phyloP scores from a whole-genome alignment of 2,329 filamentous ascomycete genomes.

The Beauveria sp. region DNA sequence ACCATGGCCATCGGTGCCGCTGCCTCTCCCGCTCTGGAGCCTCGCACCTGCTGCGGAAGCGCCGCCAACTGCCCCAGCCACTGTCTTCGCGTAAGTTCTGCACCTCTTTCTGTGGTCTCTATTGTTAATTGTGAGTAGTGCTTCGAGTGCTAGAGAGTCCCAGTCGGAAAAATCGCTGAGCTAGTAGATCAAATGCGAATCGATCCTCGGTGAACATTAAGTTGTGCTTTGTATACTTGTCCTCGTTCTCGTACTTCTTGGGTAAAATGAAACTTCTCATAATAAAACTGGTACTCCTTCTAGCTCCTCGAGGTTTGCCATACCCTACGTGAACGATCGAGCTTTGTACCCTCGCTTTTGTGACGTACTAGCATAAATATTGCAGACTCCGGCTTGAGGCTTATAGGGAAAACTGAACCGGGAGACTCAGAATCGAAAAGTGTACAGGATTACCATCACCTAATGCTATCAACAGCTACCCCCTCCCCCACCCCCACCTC shows the following conservation, averaged over 20 bases:
- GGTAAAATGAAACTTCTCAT: too few species aligned
- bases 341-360: too few species aligned
- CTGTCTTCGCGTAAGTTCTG: background rate
- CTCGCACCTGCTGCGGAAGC: background rate
- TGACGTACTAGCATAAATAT: too few species aligned
- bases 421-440: background rate
- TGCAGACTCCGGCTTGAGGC: too few species aligned
- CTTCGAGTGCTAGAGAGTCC: background rate
- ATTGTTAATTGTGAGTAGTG: background rate
- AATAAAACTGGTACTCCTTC: too few species aligned
- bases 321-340: too few species aligned
- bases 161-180: too few species aligned
- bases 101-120: background rate
- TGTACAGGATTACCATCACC: background rate
- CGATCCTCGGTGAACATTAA: too few species aligned
- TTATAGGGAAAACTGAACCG: too few species aligned
- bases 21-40: background rate
- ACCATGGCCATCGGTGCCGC: background rate
- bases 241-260: too few species aligned
- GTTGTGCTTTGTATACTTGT: too few species aligned
- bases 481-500: constrained; percentile 12
- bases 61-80: background rate
- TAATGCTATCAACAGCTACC: background rate
- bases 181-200: background rate
- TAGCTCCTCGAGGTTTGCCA: too few species aligned